Percentiles rank a stretch among this genome's conserved stretches.
Conservation (phyloP, 1,284 basidiomycete genomes). For the Stygiomarasmius scandens region DNA sequence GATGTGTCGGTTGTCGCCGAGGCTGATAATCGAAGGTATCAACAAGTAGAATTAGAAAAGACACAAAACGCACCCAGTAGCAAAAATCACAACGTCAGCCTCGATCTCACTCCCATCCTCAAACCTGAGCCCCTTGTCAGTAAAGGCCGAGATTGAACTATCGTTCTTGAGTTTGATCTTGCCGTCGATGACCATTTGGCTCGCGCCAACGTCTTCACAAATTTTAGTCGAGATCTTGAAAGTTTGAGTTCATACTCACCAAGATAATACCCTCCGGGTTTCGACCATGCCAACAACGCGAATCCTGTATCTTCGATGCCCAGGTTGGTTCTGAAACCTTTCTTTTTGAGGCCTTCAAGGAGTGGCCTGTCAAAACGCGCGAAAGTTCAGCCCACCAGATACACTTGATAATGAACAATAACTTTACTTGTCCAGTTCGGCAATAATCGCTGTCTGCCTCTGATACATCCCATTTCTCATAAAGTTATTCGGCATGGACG, state of each 20-base stretch:
- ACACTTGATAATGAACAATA: no score
- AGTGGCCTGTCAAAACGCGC: constrained; percentile 25
- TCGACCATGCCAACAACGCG: constrained; percentile 30
- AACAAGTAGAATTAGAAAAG: no score
- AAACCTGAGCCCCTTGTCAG: constrained; percentile 50
- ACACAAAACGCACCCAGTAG: constrained; percentile 41
- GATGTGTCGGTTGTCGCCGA: constrained; percentile 35
- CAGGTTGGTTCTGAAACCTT: constrained; percentile 32
- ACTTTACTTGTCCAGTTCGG: constrained; percentile 25
- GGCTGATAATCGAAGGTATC: no score
- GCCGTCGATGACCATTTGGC: constrained; percentile 65
- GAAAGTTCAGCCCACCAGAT: no score
- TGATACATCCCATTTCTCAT: constrained; percentile 34
- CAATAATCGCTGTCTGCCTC: constrained; percentile 21
- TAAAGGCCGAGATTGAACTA: constrained; percentile 46
- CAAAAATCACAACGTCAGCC: constrained; percentile 57
- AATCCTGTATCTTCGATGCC: constrained; percentile 33
- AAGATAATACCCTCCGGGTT: constrained; percentile 48
- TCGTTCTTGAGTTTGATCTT: constrained; percentile 64
- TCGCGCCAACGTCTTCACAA: constrained; percentile 53
- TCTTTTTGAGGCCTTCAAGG: constrained; percentile 31
- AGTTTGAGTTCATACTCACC: constrained; percentile 20
- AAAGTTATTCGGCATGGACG: constrained; percentile 48
- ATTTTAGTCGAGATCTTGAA: no score
- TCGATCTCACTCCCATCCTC: constrained; percentile 53